Percentiles rank a stretch among this genome's conserved stretches.
Evolutionary conservation across 148 eudicot species (phyloP).

Genomic region (Chenopodium suecicum): DNA sequence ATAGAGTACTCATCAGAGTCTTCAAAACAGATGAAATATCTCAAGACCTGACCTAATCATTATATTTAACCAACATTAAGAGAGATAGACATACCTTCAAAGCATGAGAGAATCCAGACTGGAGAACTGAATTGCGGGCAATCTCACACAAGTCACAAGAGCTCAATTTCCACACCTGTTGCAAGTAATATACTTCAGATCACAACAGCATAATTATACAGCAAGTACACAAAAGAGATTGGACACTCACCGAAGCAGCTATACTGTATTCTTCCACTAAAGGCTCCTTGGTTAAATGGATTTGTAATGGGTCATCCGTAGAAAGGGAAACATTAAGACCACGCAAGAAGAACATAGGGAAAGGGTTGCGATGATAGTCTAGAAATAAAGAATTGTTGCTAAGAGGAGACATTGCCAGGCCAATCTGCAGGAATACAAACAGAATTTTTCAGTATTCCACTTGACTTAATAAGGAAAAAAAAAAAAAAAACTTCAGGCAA

Average conservation of each 20-base stretch:
- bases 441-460: not conserved
- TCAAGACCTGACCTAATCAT: not conserved
- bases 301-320: constrained; percentile 97
- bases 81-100: constrained; percentile 60
- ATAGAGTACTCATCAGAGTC: not conserved
- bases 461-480: not conserved
- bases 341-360: constrained; percentile 86
- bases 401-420: constrained; percentile 97
- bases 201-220: constrained; percentile 9
- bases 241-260: constrained; percentile 83
- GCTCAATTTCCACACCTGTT: constrained; percentile 94
- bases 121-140: constrained; percentile 95
- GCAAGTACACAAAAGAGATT: constrained; percentile 1
- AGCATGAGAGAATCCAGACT: constrained; percentile 95
- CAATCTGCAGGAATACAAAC: constrained; percentile 61
- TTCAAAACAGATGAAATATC: constrained; percentile 1
- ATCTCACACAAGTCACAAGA: constrained; percentile 96
- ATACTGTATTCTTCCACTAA: constrained; percentile 98
- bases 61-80: constrained; percentile 7
- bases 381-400: constrained; percentile 98
- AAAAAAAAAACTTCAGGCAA: not conserved
- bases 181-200: constrained; percentile 13
- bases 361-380: constrained; percentile 97
- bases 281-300: constrained; percentile 95
- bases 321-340: constrained; percentile 99